Base-by-base conservation (phyloP, 768 basidiomycete genomes). In the Coprinopsis sp. region DNA sequence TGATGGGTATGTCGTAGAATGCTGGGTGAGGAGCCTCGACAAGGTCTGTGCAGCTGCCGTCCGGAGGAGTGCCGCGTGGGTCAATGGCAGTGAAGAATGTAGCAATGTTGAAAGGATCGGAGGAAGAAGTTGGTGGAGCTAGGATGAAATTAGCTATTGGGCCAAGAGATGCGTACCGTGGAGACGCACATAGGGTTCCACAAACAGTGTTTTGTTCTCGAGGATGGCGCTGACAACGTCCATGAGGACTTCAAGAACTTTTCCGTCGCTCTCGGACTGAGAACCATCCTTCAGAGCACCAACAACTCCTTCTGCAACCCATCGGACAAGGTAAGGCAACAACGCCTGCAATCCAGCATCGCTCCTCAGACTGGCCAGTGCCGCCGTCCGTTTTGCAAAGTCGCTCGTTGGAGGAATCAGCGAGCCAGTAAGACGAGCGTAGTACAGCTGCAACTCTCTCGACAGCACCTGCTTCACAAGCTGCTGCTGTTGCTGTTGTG, bases 111-210 rank as follows among this genome's bases (percentile, higher is more conserved):
- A 96, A 25, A 99, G 79, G 43, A 97, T 79, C 0, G 94, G 86
- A 2, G 94, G 94, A 1, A 98, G 78, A 13, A 98, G 76, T 84
- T 98, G 95, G 58, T 98, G 96, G 4, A 98, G 76, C 93, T 97
- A 11, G 41, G 22, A 31, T n/a, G 33, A 18, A 53, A 27, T 51
- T 23, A 33, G 37, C n/a, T 40, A 37, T 16, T 12, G 23, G 31
- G 33, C 3, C 13, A 4, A 28, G 40, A 28, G 24, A 40, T n/a
- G 28, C n/a, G 3, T 7, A 46, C 25, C 24, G 30, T 6, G 7
- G 37, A n/a, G 8, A 75, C 90, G 60, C 58, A 96, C 93, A 61
- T 96, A 98, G 34, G 95, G 96, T 64, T 99, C 96, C 19, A 97
- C 81, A 60, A 97, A 97, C 4, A 99, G 70, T 0, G 88, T 87